These are phyloP conservation scores for Pichia paraexigua DNA, from an alignment of 805 yeast species.

Conservation along the genomic window DNA sequence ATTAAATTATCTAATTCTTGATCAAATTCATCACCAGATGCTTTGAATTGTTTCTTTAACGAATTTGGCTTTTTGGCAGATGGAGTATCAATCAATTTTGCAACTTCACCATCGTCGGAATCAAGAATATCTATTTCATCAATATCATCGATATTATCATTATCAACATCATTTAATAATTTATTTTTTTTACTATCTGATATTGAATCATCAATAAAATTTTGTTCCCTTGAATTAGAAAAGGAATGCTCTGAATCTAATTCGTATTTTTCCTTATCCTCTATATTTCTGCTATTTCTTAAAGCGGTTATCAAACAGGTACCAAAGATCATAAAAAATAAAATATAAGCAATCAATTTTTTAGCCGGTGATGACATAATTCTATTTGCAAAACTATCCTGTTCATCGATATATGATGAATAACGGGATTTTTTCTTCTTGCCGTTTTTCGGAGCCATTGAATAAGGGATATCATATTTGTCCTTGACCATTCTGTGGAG, in stretches of 20 bases:
- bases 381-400: conserved; percentile 1
- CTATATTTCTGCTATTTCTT: background rate
- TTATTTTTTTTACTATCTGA: background rate
- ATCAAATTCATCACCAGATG: conserved; percentile 1
- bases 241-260: conserved; percentile 6
- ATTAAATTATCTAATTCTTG: conserved; percentile 3
- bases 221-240: background rate
- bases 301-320: conserved; percentile 7
- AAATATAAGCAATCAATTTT: conserved; percentile 10
- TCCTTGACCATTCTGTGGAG: background rate
- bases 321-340: conserved; percentile 9
- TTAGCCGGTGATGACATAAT: conserved; percentile 27
- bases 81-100: background rate
- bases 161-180: background rate
- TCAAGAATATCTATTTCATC: conserved; percentile 8
- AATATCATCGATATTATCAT: background rate
- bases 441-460: conserved; percentile 21
- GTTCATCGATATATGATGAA: conserved; percentile 15
- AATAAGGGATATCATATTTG: conserved; percentile 31
- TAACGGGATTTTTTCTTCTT: conserved; percentile 17
- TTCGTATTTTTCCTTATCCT: conserved; percentile 5
- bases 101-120: conserved; percentile 6
- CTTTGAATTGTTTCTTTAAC: background rate
- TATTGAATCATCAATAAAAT: conserved; percentile 4
- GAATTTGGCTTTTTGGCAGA: background rate